Percentiles rank a stretch among this genome's conserved stretches.
Conservation (phyloP, 805 yeast genomes). For the Hyphopichia homilentoma region DNA sequence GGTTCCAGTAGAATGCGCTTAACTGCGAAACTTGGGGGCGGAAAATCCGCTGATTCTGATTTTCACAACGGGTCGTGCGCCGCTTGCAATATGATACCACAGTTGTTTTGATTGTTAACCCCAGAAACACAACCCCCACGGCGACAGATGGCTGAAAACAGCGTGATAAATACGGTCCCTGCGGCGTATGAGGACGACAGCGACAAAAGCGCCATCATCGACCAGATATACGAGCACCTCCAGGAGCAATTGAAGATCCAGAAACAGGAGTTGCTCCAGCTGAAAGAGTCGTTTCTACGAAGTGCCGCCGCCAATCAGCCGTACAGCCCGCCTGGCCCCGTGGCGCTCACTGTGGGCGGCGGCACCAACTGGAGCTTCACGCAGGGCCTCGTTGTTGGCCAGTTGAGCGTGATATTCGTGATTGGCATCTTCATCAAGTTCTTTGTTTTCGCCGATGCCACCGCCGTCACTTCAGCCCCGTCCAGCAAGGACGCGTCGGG, state of each 20-base stretch:
- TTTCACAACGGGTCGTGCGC: too few species aligned
- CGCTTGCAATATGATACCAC: too few species aligned
- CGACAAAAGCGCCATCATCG: slow-evolving; percentile 2
- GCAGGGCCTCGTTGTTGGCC: slow-evolving; percentile 73
- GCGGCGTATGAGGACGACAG: too few species aligned
- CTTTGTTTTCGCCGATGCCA: slow-evolving; percentile 69
- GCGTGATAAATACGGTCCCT: too few species aligned
- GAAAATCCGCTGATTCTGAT: too few species aligned
- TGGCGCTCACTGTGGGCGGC: slow-evolving; percentile 3
- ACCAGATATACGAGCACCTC: slow-evolving; percentile 13
- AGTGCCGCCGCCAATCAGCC: slow-evolving; percentile 6
- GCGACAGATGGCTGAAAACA: too few species aligned
- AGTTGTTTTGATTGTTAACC: too few species aligned
- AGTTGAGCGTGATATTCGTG: slow-evolving; percentile 63
- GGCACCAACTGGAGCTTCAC: slow-evolving; percentile 58
- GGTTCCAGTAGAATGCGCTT: too few species aligned
- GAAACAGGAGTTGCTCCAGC: slow-evolving; percentile 27
- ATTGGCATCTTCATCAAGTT: slow-evolving; percentile 65
- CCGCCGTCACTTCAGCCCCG: slow-evolving; percentile 21
- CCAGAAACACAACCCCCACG: too few species aligned
- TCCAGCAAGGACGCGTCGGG: slow-evolving; percentile 26
- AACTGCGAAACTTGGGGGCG: too few species aligned
- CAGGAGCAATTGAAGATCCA: slow-evolving; percentile 25
- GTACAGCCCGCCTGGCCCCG: background rate
- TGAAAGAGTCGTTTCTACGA: slow-evolving; percentile 17